A percentile compares a stretch with the other conserved stretches of the same genome.
Conservation (phyloP, 1,284 basidiomycete species). For the Leccinum laetum region DNA sequence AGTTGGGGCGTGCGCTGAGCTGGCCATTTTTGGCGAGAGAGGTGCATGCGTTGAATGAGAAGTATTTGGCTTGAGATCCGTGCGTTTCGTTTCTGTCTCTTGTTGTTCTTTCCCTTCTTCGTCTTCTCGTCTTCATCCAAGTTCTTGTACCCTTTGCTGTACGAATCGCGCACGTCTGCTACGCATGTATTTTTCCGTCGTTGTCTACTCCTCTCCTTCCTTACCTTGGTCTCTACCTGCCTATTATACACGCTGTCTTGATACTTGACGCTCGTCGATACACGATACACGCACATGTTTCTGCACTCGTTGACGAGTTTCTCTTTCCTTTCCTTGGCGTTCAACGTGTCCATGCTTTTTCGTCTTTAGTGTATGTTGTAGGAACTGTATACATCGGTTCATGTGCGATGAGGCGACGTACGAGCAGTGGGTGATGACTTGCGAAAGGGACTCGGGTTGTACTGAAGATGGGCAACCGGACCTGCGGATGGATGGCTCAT, state of each 20-base stretch:
- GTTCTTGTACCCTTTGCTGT: neutral
- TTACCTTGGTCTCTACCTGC: neutral
- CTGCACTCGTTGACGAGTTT: neutral
- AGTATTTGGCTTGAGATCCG: neutral
- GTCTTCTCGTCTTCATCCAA: neutral
- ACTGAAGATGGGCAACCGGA: too few relatives aligned
- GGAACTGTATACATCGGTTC: neutral
- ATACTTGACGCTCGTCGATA: neutral
- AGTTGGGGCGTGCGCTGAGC: neutral
- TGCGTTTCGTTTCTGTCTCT: neutral
- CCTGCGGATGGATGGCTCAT: too few relatives aligned
- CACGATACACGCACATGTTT: neutral
- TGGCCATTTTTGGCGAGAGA: neutral
- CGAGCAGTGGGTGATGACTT: neutral
- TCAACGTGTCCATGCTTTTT: neutral
- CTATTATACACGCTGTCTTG: neutral
- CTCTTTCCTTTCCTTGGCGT: neutral
- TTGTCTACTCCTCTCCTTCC: neutral
- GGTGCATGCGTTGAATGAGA: neutral
- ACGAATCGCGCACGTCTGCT: neutral
- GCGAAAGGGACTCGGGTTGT: too few relatives aligned
- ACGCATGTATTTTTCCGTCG: neutral
- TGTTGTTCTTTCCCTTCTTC: neutral
- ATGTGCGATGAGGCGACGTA: neutral
- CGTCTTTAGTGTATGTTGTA: neutral